Evolutionary conservation across 345 rosid species (phyloP).

Genomic region (Salix caprea): DNA sequence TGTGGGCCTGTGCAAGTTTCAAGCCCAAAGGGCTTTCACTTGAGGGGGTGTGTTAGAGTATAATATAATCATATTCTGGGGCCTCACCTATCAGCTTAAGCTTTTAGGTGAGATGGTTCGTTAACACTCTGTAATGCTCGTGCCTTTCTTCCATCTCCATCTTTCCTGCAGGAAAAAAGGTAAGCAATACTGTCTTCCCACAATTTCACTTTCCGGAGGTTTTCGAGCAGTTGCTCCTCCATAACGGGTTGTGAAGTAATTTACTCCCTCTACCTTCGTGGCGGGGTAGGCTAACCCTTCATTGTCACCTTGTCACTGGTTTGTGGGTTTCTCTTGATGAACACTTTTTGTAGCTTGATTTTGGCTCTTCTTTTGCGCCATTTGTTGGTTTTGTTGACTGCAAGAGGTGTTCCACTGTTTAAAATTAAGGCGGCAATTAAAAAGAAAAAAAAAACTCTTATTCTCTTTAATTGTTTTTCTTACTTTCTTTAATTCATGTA

Average conservation of each 20-base stretch:
- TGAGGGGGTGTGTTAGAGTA: too few relatives aligned
- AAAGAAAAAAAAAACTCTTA: too few relatives aligned
- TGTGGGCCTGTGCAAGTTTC: too few relatives aligned
- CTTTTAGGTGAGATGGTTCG: too few relatives aligned
- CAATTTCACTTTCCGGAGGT: neutral
- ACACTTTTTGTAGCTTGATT: neutral
- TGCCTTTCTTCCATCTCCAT: too few relatives aligned
- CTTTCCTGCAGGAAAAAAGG: too few relatives aligned
- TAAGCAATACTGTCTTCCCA: neutral
- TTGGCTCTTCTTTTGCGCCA: neutral
- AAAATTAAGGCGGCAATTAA: too few relatives aligned
- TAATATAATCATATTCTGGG: too few relatives aligned
- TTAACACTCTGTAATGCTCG: too few relatives aligned
- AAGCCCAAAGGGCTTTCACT: too few relatives aligned
- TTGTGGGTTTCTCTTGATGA: neutral
- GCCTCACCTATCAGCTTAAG: too few relatives aligned
- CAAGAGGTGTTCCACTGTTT: neutral
- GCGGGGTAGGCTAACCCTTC: neutral
- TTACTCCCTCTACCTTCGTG: neutral
- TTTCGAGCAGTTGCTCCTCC: neutral
- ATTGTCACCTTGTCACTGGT: neutral
- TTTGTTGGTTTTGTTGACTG: neutral
- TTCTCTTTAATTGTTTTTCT: too few relatives aligned
- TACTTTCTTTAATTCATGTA: neutral
- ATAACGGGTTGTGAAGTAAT: neutral